Evolutionary conservation across 1,139 yeast genomes (phyloP).

Genomic region (Saccharomycopsis hybrid): DNA sequence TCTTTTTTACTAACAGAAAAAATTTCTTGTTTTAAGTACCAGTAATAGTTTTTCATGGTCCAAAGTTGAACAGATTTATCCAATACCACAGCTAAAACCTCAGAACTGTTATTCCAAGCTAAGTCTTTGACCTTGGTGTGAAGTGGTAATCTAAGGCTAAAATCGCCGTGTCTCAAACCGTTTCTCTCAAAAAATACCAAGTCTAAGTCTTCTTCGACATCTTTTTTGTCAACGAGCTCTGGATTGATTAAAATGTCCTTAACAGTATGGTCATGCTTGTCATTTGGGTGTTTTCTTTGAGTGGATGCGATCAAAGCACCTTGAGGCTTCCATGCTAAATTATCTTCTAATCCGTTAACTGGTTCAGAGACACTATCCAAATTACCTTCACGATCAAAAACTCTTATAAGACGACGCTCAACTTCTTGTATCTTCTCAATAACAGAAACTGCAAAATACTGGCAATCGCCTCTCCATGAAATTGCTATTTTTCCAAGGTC

Average conservation of each 20-base stretch:
- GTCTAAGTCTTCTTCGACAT: constrained; percentile 35
- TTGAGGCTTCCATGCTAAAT: constrained; percentile 82
- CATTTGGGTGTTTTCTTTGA: constrained; percentile 42
- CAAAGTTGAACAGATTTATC: constrained; percentile 67
- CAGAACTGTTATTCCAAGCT: constrained; percentile 81
- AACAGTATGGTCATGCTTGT: constrained; percentile 22
- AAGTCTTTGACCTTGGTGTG: constrained; percentile 44
- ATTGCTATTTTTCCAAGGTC: constrained; percentile 44
- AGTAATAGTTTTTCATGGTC: constrained; percentile 90
- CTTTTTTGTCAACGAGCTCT: constrained; percentile 14
- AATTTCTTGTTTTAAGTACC: constrained; percentile 87
- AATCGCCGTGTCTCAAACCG: constrained; percentile 88
- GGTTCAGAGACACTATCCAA: constrained; percentile 88
- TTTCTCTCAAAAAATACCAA: constrained; percentile 86
- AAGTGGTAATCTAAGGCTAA: constrained; percentile 58
- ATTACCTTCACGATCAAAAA: constrained; percentile 72
- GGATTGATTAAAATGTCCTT: constrained; percentile 33
- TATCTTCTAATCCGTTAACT: constrained; percentile 70
- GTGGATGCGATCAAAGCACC: constrained; percentile 84
- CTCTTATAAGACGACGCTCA: constrained; percentile 73
- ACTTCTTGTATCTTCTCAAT: constrained; percentile 43
- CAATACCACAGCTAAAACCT: constrained; percentile 64
- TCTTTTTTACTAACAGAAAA: constrained; percentile 27
- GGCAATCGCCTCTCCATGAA: constrained; percentile 96
- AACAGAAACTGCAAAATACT: constrained; percentile 64